A percentile compares a stretch with the other conserved stretches of the same genome.
These are phyloP conservation scores for Dovyalis caffra DNA, from an alignment of 345 rosid genomes.

Conservation along the genomic window DNA sequence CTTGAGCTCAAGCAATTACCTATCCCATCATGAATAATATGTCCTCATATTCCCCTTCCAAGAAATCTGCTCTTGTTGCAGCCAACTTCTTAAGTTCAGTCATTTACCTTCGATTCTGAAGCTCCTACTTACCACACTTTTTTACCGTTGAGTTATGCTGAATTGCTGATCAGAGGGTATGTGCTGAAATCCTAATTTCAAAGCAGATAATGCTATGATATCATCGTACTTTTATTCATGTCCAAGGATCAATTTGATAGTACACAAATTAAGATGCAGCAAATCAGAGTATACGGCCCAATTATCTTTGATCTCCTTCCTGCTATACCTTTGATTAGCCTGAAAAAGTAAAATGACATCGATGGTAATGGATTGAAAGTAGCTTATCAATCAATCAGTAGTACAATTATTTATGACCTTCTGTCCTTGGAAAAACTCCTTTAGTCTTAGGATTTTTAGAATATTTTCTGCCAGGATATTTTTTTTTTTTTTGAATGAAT, in stretches of 20 bases:
- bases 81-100: neutral
- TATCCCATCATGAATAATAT: neutral
- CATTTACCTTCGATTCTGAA: neutral
- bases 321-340: neutral
- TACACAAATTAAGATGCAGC: neutral
- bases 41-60: neutral
- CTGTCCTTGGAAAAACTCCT: neutral
- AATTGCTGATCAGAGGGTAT: neutral
- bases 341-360: neutral
- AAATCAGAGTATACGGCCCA: neutral
- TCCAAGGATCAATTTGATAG: neutral
- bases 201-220: neutral
- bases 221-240: neutral
- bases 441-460: neutral
- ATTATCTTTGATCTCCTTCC: neutral
- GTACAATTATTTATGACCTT: neutral
- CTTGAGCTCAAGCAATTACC: no score
- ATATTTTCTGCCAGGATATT: neutral
- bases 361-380: neutral
- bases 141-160: neutral
- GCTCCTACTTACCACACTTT: neutral
- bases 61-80: neutral
- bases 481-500: no score
- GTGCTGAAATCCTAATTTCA: neutral
- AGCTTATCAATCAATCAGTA: conserved; percentile 1